Evolutionary conservation across 2,329 filamentous ascomycete genomes (phyloP).

Genomic region (Aspergillus sp.): DNA sequence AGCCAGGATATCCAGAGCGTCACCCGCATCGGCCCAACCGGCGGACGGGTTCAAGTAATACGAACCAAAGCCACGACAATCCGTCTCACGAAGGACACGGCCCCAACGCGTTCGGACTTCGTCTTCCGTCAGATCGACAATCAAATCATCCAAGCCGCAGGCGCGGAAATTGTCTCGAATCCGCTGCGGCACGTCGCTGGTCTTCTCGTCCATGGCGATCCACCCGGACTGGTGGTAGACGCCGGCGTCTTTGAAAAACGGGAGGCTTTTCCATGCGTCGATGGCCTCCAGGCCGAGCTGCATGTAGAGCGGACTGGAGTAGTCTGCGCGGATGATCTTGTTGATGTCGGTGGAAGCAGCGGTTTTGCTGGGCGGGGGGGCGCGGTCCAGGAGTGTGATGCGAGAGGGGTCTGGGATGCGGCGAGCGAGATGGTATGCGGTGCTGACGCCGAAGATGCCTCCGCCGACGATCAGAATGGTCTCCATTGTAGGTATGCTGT

Average conservation of each 20-base stretch:
- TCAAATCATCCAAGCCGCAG: conserved; percentile 41
- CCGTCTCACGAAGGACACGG: conserved; percentile 38
- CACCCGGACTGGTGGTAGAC: conserved; percentile 62
- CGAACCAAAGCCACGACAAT: conserved; percentile 38
- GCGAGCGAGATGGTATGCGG: conserved; percentile 61
- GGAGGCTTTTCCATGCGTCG: conserved; percentile 58
- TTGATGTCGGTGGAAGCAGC: conserved; percentile 73
- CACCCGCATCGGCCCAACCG: conserved; percentile 54
- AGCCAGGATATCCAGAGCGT: conserved; percentile 47
- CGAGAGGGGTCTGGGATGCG: conserved; percentile 48
- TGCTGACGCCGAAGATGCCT: conserved; percentile 65
- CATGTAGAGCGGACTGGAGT: conserved; percentile 64
- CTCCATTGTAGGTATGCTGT: conserved; percentile 16
- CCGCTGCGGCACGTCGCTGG: conserved; percentile 48
- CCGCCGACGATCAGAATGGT: conserved; percentile 59
- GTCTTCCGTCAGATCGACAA: conserved; percentile 45
- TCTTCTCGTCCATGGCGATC: conserved; percentile 54
- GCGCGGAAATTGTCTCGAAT: conserved; percentile 56
- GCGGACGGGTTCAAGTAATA: conserved; percentile 52
- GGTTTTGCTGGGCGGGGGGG: conserved; percentile 47
- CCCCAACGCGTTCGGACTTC: conserved; percentile 42
- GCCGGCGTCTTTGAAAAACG: conserved; percentile 52
- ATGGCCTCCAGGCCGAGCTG: conserved; percentile 65
- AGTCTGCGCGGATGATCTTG: conserved; percentile 70
- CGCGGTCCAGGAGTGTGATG: conserved; percentile 60